Evolutionary conservation across 345 rosid species (phyloP), one percentile per base, ranked within the genome.

Genomic region (Sonneratia alba): DNA sequence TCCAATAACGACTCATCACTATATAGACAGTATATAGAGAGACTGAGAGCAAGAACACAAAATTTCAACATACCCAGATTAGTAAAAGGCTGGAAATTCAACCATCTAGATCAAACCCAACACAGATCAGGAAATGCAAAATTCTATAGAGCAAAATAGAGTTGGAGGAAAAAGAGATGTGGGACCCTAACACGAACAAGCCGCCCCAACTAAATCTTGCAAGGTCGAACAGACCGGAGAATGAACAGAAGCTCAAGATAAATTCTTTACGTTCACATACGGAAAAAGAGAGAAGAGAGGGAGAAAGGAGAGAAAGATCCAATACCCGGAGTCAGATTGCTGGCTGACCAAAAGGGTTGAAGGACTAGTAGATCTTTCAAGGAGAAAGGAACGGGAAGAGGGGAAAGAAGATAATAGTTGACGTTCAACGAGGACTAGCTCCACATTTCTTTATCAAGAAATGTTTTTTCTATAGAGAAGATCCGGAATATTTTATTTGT

Each of bases 1-100:
- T 71, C 73, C 66, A 75, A 75, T n/a, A 18, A 22, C 13, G 22
- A 57, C 32, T 64, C 53, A 47, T 70, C 70, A 43, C 76, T 62
- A 73, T 36, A 63, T 16, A 73, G 32, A 27, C 68, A 69, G 53
- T 36, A 13, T 47, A 74, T 18, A 68, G 32, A 12, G 15, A 68
- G 43, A 47, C 51, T 40, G 43, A 4, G 9, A 40, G 43, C 43
- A 40, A 40, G 43, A 40, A 47, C 13, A 9, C 14, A 47, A 27
- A 24, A 36, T 27, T 69, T 9, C 27, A 57, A 57, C 27, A 24
- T 57, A 57, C 63, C 63, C 63, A 57, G 63, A 57, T 57, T n/a
- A 57, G 63, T 9, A 47, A 57, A n/a, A n/a, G 22, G 5, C 63
- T 24, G 1, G 21, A 24, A 57, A 8, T 57, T 24, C 63, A 57